A percentile compares a stretch with the other conserved stretches of the same genome.
Evolutionary conservation across 2,329 filamentous ascomycete genomes (phyloP).

Genomic region (Fusarium sp.): DNA sequence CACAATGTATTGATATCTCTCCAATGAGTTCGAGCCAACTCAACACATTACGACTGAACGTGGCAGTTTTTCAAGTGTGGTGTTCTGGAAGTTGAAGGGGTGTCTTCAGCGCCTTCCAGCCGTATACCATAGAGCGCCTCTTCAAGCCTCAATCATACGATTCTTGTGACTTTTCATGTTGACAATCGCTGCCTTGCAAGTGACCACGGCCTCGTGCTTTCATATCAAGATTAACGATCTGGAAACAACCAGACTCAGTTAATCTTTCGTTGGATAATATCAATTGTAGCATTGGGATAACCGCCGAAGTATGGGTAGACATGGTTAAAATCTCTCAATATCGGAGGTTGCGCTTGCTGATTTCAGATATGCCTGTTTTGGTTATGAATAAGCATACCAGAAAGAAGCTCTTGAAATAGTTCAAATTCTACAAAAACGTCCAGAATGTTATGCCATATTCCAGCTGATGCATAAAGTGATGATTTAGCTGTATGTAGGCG

Average conservation of each 20-base stretch:
- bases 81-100: conserved; percentile 6
- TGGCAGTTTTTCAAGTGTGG: conserved; percentile 16
- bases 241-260: background rate
- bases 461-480: background rate
- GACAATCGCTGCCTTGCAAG: background rate
- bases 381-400: background rate
- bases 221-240: background rate
- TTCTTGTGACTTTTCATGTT: conserved; percentile 3
- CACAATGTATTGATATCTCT: conserved; percentile 2
- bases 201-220: background rate
- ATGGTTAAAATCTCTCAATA: background rate
- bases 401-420: background rate
- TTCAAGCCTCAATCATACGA: conserved; percentile 33
- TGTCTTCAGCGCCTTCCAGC: conserved; percentile 13
- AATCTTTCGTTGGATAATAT: background rate
- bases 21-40: background rate
- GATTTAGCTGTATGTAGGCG: background rate
- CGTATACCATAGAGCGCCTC: conserved; percentile 13
- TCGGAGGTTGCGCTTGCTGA: background rate
- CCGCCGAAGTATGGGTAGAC: no score
- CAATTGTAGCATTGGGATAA: background rate
- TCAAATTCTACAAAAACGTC: background rate
- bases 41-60: conserved; percentile 14
- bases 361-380: background rate
- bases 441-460: background rate